Evolutionary conservation across 352 stramenopile genomes (phyloP).

Genomic region (Globisporangium acanthophoron): DNA sequence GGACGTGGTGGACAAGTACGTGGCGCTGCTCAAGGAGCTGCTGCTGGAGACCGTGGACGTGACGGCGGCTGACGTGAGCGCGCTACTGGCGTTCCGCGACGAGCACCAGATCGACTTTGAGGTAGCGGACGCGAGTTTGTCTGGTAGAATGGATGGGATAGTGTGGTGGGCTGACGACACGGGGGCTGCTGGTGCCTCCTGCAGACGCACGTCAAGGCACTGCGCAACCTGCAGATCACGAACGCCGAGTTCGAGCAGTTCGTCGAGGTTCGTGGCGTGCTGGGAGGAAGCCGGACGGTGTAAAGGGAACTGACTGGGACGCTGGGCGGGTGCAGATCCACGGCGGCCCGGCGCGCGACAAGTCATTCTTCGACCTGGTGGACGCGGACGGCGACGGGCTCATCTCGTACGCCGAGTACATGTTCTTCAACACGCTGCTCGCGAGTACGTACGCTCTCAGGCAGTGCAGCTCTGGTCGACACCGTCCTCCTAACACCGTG

Average conservation of each 20-base stretch:
- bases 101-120: constrained; percentile 72
- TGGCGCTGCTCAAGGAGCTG: constrained; percentile 39
- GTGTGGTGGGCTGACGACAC: background rate
- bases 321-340: constrained; percentile 26
- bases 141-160: background rate
- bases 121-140: constrained; percentile 1
- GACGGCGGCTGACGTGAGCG: constrained; percentile 35
- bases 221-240: constrained; percentile 71
- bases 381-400: constrained; percentile 83
- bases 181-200: background rate
- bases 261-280: constrained; percentile 25
- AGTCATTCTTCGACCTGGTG: constrained; percentile 83
- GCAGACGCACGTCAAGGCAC: constrained; percentile 72
- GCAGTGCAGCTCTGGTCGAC: background rate
- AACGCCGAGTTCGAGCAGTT: constrained; percentile 83
- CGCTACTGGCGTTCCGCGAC: constrained; percentile 50
- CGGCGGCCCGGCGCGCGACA: constrained; percentile 44
- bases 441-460: constrained; percentile 42
- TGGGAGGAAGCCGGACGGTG: background rate
- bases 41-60: constrained; percentile 50
- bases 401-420: constrained; percentile 88
- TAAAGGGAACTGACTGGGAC: background rate
- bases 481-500: background rate
- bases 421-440: constrained; percentile 87
- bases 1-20: constrained; percentile 50